Base-by-base conservation (phyloP, 2,329 filamentous ascomycete genomes). In the Clonostachys byssicola region DNA sequence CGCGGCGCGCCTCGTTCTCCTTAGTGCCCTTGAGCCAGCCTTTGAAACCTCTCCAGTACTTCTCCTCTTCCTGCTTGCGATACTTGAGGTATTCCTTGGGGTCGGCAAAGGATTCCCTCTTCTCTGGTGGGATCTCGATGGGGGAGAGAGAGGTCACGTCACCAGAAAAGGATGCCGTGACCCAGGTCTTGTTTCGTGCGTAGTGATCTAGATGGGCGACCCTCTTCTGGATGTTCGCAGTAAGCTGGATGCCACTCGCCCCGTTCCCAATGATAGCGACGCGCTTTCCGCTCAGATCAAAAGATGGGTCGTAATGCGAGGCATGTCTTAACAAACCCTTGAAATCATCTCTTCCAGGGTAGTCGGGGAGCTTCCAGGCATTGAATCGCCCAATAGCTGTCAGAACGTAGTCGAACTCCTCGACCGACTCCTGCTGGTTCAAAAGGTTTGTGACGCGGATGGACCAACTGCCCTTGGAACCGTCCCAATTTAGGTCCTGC, bases 151-250 rank as follows among this genome's bases (percentile, higher is more conserved):
- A 77, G 34, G 80, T 74, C 53, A 77, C 65, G 49, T 77, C 66
- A 34, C 78, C 72, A 0, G 77, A 78, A 62, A 82, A 85, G 8
- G 80, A 80, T 3, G 78, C 73, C 0, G 84, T 80, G 33, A 88
- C 80, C 85, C 85, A 89, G 0, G 85, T 88, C 34, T 70, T 76
- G 54, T 77, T 83, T 10, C 85, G 71, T 2, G 76, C 81, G 52
- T 86, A 88, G 60, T 86, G 81, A 51, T 87, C 81, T 0, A 88
- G 66, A 3, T 70, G 75, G 1, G 53, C 56, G 2, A 75, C 76
- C 0, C 56, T 56, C 33, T 69, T 68, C 47, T 81, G 78, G 2
- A 83, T 53, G 42, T 78, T 78, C 1, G 78, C 65, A 0, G 77
- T 71, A 1, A 78, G 61, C 50, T 85, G 82, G 30, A 85, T 74